Conservation (phyloP, 2,329 filamentous ascomycete genomes). For the Beauveria sp. region DNA sequence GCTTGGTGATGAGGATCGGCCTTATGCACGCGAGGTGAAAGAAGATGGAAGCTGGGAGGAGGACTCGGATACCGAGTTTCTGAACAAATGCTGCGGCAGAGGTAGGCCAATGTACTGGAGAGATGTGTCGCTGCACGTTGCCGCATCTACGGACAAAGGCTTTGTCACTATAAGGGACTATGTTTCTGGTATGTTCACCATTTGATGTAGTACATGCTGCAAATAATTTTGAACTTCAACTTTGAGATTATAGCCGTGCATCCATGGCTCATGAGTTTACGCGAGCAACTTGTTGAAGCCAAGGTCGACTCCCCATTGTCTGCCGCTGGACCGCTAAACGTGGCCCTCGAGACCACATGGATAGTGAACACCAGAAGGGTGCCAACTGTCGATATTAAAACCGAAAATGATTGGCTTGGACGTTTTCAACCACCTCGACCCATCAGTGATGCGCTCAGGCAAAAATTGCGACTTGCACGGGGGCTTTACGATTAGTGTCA, state of each 20-base stretch:
- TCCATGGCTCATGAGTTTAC: too few relatives aligned
- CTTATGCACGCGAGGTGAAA: slow-evolving; percentile 12
- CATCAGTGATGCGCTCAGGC: neutral
- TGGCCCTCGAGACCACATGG: neutral
- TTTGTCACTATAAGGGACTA: slow-evolving; percentile 21
- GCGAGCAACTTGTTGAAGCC: neutral
- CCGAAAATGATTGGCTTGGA: neutral
- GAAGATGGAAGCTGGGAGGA: slow-evolving; percentile 19
- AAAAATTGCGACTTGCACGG: too few relatives aligned
- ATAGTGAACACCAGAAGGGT: neutral
- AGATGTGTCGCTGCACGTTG: slow-evolving; percentile 16
- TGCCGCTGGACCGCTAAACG: neutral
- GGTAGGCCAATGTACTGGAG: slow-evolving; percentile 17
- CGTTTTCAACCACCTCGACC: neutral
- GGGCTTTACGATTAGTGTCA: too few relatives aligned
- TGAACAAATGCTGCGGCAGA: slow-evolving; percentile 19
- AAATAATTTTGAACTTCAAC: too few relatives aligned
- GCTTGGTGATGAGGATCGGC: slow-evolving; percentile 15
- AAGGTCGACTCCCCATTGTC: neutral
- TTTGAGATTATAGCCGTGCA: too few relatives aligned
- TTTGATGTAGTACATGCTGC: neutral
- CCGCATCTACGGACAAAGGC: slow-evolving; percentile 15
- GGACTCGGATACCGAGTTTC: slow-evolving; percentile 19
- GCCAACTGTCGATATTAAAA: neutral
- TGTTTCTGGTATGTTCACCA: neutral